Conservation (phyloP, 2,329 filamentous ascomycete species). For the Pseudovirgaria hyperparasitica region DNA sequence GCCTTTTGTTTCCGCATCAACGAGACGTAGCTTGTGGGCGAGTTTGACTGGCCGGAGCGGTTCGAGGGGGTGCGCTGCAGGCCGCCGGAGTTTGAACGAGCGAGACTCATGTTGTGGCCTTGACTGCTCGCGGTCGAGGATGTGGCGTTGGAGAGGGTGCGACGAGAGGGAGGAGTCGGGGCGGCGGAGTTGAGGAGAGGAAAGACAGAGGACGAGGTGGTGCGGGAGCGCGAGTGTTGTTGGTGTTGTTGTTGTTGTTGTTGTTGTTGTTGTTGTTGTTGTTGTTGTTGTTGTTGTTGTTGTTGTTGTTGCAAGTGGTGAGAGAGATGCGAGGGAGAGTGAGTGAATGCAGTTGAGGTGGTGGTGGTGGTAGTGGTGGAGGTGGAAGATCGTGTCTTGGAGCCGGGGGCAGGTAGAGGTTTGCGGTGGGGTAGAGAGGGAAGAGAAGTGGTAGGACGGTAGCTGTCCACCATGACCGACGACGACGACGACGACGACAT, state of each 20-base stretch:
- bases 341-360: constrained; percentile 6
- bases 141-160: constrained; percentile 56
- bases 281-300: constrained; percentile 10
- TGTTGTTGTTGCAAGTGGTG: constrained; percentile 10
- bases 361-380: constrained; percentile 6
- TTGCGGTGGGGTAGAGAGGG: constrained; percentile 12
- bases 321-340: constrained; percentile 8
- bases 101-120: constrained; percentile 28
- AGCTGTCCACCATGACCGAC: constrained; percentile 8
- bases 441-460: constrained; percentile 3
- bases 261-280: too few relatives aligned
- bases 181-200: constrained; percentile 8
- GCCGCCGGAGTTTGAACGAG: constrained; percentile 39
- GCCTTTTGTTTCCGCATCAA: constrained; percentile 95
- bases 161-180: constrained; percentile 26
- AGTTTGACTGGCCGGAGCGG: constrained; percentile 49
- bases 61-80: constrained; percentile 66
- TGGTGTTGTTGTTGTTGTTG: constrained; percentile 4
- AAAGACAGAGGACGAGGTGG: constrained; percentile 25
- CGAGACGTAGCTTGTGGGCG: constrained; percentile 72
- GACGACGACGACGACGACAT: constrained; percentile 3
- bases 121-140: constrained; percentile 50
- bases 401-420: constrained; percentile 9
- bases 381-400: too few relatives aligned
- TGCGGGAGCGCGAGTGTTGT: constrained; percentile 21